These are phyloP conservation scores for Solanum medicagineum DNA, from an alignment of 257 asterid genomes.

Conservation along the genomic window DNA sequence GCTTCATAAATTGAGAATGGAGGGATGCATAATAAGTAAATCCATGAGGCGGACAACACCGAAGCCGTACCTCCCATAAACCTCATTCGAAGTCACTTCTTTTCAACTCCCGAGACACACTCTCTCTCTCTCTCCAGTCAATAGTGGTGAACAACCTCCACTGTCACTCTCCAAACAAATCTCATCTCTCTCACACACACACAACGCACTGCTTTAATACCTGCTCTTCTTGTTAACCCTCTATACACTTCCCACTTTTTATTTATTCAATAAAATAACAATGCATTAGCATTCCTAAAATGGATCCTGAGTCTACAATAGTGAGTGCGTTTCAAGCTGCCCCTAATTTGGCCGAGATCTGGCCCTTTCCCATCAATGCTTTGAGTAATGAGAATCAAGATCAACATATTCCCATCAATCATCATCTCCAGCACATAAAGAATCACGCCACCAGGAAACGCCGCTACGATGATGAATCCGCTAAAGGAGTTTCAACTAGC, in stretches of 20 bases:
- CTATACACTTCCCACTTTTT: too few relatives aligned
- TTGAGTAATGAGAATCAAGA: background rate
- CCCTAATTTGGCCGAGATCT: slow-evolving; percentile 23
- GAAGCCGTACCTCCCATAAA: slow-evolving; percentile 1
- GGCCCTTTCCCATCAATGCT: slow-evolving; percentile 19
- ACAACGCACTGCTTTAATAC: background rate
- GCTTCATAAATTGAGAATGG: background rate
- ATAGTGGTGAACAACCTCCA: slow-evolving; percentile 1
- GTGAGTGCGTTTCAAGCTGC: slow-evolving; percentile 2
- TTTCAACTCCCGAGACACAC: slow-evolving; percentile 20
- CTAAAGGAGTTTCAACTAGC: slow-evolving; percentile 21
- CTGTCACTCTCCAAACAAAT: background rate
- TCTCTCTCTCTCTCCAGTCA: background rate
- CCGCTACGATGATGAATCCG: slow-evolving; percentile 19
- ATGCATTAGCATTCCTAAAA: background rate
- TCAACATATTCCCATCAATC: background rate
- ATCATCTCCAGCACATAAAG: slow-evolving; percentile 16
- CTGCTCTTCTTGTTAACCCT: background rate
- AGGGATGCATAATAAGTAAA: background rate
- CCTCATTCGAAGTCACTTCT: slow-evolving; percentile 19
- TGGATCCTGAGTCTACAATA: slow-evolving; percentile 20
- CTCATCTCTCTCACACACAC: background rate
- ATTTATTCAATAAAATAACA: background rate
- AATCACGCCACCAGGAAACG: slow-evolving; percentile 8
- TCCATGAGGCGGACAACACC: slow-evolving; percentile 1